Percentiles rank a stretch among this genome's conserved stretches.
Evolutionary conservation across 129 eudicot genomes (phyloP).

Genomic region (Artemisia annua): DNA sequence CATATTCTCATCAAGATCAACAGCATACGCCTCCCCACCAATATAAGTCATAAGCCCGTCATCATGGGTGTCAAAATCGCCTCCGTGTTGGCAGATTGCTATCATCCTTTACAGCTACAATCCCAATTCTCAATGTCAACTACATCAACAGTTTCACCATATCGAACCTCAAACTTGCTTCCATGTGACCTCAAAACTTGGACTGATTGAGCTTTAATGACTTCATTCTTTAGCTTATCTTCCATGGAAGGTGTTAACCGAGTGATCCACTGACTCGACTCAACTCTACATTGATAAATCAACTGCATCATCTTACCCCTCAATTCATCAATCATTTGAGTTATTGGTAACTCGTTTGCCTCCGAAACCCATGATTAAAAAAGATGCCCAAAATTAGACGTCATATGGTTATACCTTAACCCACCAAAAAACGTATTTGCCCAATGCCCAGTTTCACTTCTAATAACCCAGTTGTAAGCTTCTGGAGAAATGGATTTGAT

Average conservation of each 20-base stretch:
- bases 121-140: conserved; percentile 58
- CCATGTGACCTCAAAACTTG: conserved; percentile 44
- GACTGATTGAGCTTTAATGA: conserved; percentile 42
- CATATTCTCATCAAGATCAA: conserved; percentile 44
- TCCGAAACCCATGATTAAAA: conserved; percentile 56
- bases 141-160: conserved; percentile 39
- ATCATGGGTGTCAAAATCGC: too few species aligned
- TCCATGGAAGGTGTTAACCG: conserved; percentile 55
- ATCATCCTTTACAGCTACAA: conserved; percentile 57
- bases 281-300: conserved; percentile 45
- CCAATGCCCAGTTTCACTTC: conserved; percentile 58
- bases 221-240: conserved; percentile 49
- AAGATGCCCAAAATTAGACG: conserved; percentile 48
- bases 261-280: conserved; percentile 48
- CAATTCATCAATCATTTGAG: conserved; percentile 54
- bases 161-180: conserved; percentile 50
- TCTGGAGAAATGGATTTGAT: conserved; percentile 51
- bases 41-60: conserved; percentile 34
- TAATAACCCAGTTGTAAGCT: conserved; percentile 56
- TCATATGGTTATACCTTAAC: conserved; percentile 46
- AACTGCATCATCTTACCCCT: conserved; percentile 57
- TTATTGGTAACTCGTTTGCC: conserved; percentile 56
- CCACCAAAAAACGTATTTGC: conserved; percentile 57
- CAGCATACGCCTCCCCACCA: conserved; percentile 53
- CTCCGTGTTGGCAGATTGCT: conserved; percentile 46